Conservation (phyloP, 1,284 basidiomycete genomes). For the Wolfiporia cocos region DNA sequence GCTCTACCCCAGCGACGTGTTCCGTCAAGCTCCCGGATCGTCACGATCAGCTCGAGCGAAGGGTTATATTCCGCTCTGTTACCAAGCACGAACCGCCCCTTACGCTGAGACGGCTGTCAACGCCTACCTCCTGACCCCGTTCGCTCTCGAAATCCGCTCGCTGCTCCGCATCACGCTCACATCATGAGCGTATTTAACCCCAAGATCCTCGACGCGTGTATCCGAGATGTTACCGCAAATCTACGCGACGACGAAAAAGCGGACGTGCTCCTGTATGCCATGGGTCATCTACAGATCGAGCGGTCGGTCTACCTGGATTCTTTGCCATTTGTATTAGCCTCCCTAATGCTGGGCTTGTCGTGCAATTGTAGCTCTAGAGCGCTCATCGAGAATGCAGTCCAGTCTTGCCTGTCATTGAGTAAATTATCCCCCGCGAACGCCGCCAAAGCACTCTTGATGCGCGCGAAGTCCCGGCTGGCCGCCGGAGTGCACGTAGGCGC, state of each 20-base stretch:
- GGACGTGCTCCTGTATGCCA: slow-evolving; percentile 9
- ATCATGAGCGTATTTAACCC: slow-evolving; percentile 62
- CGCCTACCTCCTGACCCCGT: too few relatives aligned
- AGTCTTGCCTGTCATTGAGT: slow-evolving; percentile 57
- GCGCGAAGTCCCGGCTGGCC: slow-evolving; percentile 55
- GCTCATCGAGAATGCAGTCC: slow-evolving; percentile 67
- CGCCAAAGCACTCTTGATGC: slow-evolving; percentile 54
- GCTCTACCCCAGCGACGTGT: not conserved
- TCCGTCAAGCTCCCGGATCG: not conserved
- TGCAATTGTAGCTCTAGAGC: slow-evolving; percentile 43
- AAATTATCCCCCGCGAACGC: slow-evolving; percentile 46
- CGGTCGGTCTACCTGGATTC: slow-evolving; percentile 5
- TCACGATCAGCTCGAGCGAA: not conserved
- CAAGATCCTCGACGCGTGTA: slow-evolving; percentile 65
- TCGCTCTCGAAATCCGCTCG: too few relatives aligned
- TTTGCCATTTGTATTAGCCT: slow-evolving; percentile 2
- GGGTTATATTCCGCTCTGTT: not conserved
- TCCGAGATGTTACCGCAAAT: slow-evolving; percentile 52
- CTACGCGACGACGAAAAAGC: slow-evolving; percentile 58
- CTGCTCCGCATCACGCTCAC: too few relatives aligned
- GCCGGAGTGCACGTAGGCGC: slow-evolving; percentile 54
- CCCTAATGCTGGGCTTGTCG: not conserved
- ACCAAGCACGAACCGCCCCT: too few relatives aligned
- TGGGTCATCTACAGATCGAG: slow-evolving; percentile 6
- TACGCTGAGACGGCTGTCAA: too few relatives aligned